Evolutionary conservation across 495 filamentous ascomycete genomes (phyloP).

Genomic region (Aspergillus sclerotiicarbonarius): DNA sequence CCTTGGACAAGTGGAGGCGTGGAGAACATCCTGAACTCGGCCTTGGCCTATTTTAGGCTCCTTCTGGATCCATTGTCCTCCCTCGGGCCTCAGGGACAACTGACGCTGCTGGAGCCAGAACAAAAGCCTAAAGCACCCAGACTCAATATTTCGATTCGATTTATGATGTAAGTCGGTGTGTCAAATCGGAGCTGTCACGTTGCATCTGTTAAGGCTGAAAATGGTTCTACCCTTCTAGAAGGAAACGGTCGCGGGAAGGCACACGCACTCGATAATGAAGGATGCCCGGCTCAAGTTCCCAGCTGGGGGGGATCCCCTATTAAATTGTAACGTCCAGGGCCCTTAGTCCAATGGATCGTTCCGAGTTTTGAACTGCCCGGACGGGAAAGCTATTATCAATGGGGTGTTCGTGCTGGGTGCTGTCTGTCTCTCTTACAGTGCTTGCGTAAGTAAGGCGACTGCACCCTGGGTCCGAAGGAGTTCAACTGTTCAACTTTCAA

Average conservation of each 20-base stretch:
- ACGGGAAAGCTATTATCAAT: background rate
- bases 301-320: background rate
- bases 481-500: background rate
- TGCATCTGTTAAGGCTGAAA: background rate
- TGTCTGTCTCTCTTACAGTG: background rate
- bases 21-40: constrained; percentile 9
- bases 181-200: background rate
- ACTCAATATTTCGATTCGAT: background rate
- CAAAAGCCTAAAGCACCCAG: background rate
- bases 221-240: background rate
- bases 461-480: background rate
- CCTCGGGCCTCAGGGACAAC: constrained; percentile 5
- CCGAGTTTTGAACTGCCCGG: background rate
- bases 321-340: background rate
- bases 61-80: background rate
- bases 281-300: background rate
- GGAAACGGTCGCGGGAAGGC: background rate
- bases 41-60: constrained; percentile 6
- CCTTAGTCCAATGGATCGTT: background rate
- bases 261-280: too few species aligned
- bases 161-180: constrained; percentile 1
- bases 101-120: background rate
- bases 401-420: background rate
- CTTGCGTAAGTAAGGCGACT: background rate
- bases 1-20: constrained; percentile 19